These are phyloP conservation scores for Magnolia kwangsiensis DNA, from an alignment of 164 flowering plant genomes.

Conservation along the genomic window DNA sequence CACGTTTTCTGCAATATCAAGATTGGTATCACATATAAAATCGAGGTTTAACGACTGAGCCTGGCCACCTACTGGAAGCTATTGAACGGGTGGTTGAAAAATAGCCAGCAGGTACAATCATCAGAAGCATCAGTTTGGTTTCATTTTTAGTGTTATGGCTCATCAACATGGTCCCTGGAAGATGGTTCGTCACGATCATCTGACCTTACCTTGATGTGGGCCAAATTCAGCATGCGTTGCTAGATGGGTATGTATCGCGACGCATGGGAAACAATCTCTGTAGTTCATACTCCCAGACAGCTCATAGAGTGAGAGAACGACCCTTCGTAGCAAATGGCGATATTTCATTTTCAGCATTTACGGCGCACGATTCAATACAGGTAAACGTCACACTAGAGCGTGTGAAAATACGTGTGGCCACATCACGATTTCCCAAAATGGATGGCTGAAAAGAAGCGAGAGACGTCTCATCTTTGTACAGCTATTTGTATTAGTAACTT, in stretches of 20 bases:
- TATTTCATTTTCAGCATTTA: not conserved
- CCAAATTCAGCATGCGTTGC: no score
- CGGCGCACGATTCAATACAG: not conserved
- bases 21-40: no score
- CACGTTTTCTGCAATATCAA: no score
- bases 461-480: not conserved
- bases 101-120: no score
- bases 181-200: not conserved
- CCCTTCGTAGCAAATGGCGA: not conserved
- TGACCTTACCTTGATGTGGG: not conserved
- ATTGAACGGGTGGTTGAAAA: no score
- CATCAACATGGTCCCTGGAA: not conserved
- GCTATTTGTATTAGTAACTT: no score
- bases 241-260: not conserved
- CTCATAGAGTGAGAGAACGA: not conserved
- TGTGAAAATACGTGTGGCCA: not conserved
- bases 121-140: not conserved
- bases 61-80: no score
- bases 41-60: no score
- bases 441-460: not conserved
- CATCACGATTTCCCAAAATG: not conserved
- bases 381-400: not conserved
- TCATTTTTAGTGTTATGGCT: no score
- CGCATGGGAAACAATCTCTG: not conserved
- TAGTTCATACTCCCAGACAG: not conserved